These are phyloP conservation scores for Talaromyces atroroseus DNA, from an alignment of 2,329 filamentous ascomycete genomes.

Conservation along the genomic window DNA sequence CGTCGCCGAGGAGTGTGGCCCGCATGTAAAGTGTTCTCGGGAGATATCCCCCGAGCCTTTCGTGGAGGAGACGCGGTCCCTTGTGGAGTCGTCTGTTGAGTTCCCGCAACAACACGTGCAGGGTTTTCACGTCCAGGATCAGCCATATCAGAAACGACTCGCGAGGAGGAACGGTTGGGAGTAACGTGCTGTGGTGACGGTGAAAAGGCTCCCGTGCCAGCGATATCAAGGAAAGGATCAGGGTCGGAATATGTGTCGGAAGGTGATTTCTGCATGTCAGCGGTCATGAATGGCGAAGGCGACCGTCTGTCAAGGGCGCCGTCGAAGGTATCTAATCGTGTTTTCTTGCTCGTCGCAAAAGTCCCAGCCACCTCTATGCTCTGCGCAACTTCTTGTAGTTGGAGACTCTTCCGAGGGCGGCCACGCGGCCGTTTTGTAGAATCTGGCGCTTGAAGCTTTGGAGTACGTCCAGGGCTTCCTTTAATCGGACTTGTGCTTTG, in stretches of 20 bases:
- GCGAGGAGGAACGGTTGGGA: conserved; percentile 3
- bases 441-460: conserved; percentile 24
- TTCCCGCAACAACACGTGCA: background rate
- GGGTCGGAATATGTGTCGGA: conserved; percentile 6
- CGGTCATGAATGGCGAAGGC: conserved; percentile 3
- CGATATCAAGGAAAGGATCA: conserved; percentile 19
- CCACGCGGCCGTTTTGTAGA: conserved; percentile 32
- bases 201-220: conserved; percentile 13
- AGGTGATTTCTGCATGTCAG: conserved; percentile 14
- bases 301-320: conserved; percentile 24
- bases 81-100: conserved; percentile 22
- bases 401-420: conserved; percentile 33
- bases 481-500: conserved; percentile 31
- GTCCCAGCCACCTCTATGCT: conserved; percentile 19
- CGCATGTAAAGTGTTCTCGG: conserved; percentile 29
- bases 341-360: conserved; percentile 10
- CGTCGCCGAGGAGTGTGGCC: conserved; percentile 28
- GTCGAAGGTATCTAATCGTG: conserved; percentile 19
- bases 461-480: conserved; percentile 28
- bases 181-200: background rate
- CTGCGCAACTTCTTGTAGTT: conserved; percentile 17
- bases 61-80: conserved; percentile 30
- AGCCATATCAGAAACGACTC: background rate
- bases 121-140: background rate
- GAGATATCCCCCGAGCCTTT: conserved; percentile 23